phyloP scores from a whole-genome alignment of 2,329 filamentous ascomycete species.

The Aspergillus glaucus region DNA sequence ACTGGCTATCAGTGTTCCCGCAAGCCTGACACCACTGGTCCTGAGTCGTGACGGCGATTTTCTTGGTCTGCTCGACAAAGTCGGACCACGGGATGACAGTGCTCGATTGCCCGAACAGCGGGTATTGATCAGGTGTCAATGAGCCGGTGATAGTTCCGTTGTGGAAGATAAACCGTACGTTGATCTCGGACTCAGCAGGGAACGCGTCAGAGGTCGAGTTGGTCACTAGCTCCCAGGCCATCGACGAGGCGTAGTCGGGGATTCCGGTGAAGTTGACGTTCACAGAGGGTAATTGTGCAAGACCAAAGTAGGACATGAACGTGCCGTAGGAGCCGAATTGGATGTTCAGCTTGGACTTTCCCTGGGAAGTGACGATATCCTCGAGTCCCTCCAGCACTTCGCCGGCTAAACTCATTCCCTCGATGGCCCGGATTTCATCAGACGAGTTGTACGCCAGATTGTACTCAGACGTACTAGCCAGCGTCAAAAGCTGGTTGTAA shows the following conservation, averaged over 20 bases:
- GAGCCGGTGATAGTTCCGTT: slow-evolving; percentile 51
- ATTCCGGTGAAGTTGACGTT: slow-evolving; percentile 65
- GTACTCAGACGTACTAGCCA: slow-evolving; percentile 76
- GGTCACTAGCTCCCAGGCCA: slow-evolving; percentile 69
- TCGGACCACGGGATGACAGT: slow-evolving; percentile 59
- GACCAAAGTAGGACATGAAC: slow-evolving; percentile 57
- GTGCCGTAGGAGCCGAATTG: slow-evolving; percentile 59
- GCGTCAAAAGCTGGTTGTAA: slow-evolving; percentile 59
- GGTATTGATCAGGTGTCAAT: slow-evolving; percentile 48
- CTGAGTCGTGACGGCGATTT: slow-evolving; percentile 61
- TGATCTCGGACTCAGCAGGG: slow-evolving; percentile 45
- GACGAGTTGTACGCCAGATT: slow-evolving; percentile 70
- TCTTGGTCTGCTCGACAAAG: slow-evolving; percentile 58
- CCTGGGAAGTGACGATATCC: slow-evolving; percentile 31
- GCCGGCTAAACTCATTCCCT: slow-evolving; percentile 61
- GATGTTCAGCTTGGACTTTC: slow-evolving; percentile 41
- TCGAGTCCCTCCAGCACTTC: slow-evolving; percentile 47
- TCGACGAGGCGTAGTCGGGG: slow-evolving; percentile 75
- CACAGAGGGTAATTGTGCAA: slow-evolving; percentile 45
- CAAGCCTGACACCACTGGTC: slow-evolving; percentile 68
- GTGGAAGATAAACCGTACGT: slow-evolving; percentile 57
- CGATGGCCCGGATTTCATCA: slow-evolving; percentile 42
- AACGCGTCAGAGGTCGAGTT: slow-evolving; percentile 37
- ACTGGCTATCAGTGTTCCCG: slow-evolving; percentile 63
- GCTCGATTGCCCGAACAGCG: slow-evolving; percentile 54